Evolutionary conservation across 78 protist genomes (phyloP).

Genomic region (Tieghemostelium lacteum): DNA sequence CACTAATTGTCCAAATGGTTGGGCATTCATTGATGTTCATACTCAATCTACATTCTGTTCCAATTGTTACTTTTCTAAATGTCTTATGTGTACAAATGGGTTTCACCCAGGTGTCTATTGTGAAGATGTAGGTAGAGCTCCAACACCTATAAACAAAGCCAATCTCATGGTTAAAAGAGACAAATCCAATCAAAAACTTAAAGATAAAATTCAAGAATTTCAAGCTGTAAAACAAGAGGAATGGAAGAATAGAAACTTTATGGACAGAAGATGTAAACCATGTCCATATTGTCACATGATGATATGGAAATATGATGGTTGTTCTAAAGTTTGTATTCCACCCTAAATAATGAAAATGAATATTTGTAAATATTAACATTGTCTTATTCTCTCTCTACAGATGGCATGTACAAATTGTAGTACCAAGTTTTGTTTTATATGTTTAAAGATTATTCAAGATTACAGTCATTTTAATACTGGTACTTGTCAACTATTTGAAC

Average conservation of each 20-base stretch:
- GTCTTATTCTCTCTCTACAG: too few relatives aligned
- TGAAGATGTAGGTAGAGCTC: too few relatives aligned
- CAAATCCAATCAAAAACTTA: too few relatives aligned
- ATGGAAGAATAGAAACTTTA: neutral
- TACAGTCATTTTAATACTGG: neutral
- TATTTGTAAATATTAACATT: too few relatives aligned
- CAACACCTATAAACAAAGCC: too few relatives aligned
- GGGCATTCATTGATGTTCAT: constrained; percentile 13
- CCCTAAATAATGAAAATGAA: too few relatives aligned
- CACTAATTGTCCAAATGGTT: constrained; percentile 3
- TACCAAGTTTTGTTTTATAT: constrained; percentile 7
- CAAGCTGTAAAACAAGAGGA: too few relatives aligned
- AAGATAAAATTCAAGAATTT: neutral
- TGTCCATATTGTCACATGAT: constrained; percentile 8
- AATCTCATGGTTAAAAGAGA: neutral
- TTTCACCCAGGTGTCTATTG: too few relatives aligned
- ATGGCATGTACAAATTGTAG: constrained; percentile 3
- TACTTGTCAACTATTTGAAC: constrained; percentile 5
- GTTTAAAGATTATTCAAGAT: neutral
- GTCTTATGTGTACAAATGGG: too few relatives aligned
- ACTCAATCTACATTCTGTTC: constrained; percentile 18
- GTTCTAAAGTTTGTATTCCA: constrained; percentile 11
- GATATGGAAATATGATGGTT: constrained; percentile 12
- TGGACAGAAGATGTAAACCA: neutral
- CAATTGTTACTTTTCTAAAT: too few relatives aligned